Conservation (phyloP, 2,329 filamentous ascomycete genomes). For the Aspergillus pseudoglaucus region DNA sequence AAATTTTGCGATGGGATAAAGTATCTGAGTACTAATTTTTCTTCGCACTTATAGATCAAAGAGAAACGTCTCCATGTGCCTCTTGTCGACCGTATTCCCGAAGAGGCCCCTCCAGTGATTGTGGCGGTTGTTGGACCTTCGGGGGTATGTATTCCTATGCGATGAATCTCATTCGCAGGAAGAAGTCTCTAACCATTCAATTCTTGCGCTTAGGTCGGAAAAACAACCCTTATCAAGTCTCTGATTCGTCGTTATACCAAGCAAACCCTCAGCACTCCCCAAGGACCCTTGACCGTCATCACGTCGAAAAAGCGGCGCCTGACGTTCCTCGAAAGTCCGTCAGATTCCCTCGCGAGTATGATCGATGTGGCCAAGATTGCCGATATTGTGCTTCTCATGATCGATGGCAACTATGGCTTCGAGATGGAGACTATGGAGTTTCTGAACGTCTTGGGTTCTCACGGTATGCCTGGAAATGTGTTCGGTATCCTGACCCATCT, state of each 20-base stretch:
- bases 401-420: slow-evolving; percentile 97
- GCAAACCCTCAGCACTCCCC: slow-evolving; percentile 82
- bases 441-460: slow-evolving; percentile 83
- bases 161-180: slow-evolving; percentile 2
- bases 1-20: not conserved
- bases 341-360: slow-evolving; percentile 86
- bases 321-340: slow-evolving; percentile 96
- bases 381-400: slow-evolving; percentile 95
- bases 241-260: slow-evolving; percentile 92
- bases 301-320: slow-evolving; percentile 92
- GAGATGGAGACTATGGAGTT: slow-evolving; percentile 99
- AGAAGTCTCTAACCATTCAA: slow-evolving; percentile 1
- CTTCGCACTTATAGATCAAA: slow-evolving; percentile 59
- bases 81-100: slow-evolving; percentile 87
- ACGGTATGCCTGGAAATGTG: slow-evolving; percentile 97
- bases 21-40: slow-evolving; percentile 10
- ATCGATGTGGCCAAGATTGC: slow-evolving; percentile 96
- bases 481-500: slow-evolving; percentile 96
- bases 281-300: slow-evolving; percentile 89
- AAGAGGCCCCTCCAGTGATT: slow-evolving; percentile 88
- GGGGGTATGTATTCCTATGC: slow-evolving; percentile 53
- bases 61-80: slow-evolving; percentile 96
- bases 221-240: slow-evolving; percentile 92
- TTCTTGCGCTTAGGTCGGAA: slow-evolving; percentile 52
- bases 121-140: slow-evolving; percentile 93